Percentiles rank a stretch among this genome's conserved stretches.
These are phyloP conservation scores for Fusarium heterosporum DNA, from an alignment of 2,329 filamentous ascomycete species.

Conservation along the genomic window DNA sequence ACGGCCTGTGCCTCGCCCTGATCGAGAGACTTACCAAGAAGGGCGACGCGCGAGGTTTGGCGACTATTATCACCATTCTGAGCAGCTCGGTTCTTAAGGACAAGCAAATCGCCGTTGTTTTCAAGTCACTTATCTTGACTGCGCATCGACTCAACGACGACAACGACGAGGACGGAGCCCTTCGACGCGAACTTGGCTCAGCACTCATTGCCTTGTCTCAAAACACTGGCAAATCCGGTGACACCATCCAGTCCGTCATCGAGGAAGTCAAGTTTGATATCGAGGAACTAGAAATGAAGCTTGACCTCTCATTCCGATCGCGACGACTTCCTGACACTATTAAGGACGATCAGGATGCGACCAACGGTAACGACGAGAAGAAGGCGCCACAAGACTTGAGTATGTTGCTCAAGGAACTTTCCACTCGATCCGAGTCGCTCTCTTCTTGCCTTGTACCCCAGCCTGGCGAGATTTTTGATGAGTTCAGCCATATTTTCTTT, in stretches of 20 bases:
- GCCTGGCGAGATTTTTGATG: conserved; percentile 65
- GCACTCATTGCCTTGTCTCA: conserved; percentile 75
- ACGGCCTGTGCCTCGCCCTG: conserved; percentile 76
- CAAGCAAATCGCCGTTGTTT: conserved; percentile 71
- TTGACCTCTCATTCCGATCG: conserved; percentile 76
- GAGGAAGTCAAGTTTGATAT: conserved; percentile 77
- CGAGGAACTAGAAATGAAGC: conserved; percentile 77
- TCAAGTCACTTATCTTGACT: conserved; percentile 72
- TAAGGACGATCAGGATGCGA: conserved; percentile 60
- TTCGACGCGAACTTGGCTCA: conserved; percentile 73
- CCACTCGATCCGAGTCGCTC: conserved; percentile 52
- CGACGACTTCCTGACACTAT: conserved; percentile 61
- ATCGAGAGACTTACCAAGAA: conserved; percentile 72
- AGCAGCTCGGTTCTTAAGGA: conserved; percentile 70
- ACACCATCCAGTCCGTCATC: conserved; percentile 75
- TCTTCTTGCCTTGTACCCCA: conserved; percentile 65
- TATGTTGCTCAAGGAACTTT: conserved; percentile 55
- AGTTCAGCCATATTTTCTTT: conserved; percentile 70
- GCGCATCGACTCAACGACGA: conserved; percentile 68
- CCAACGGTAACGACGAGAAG: conserved; percentile 40
- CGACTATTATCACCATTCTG: conserved; percentile 71
- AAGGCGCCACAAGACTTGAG: conserved; percentile 55
- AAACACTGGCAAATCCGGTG: conserved; percentile 66
- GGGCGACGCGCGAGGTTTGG: conserved; percentile 67
- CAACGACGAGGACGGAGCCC: conserved; percentile 64